Percentiles rank a stretch among this genome's conserved stretches.
These are phyloP conservation scores for Trichophyton verrucosum DNA, from an alignment of 2,329 filamentous ascomycete genomes.

Conservation along the genomic window DNA sequence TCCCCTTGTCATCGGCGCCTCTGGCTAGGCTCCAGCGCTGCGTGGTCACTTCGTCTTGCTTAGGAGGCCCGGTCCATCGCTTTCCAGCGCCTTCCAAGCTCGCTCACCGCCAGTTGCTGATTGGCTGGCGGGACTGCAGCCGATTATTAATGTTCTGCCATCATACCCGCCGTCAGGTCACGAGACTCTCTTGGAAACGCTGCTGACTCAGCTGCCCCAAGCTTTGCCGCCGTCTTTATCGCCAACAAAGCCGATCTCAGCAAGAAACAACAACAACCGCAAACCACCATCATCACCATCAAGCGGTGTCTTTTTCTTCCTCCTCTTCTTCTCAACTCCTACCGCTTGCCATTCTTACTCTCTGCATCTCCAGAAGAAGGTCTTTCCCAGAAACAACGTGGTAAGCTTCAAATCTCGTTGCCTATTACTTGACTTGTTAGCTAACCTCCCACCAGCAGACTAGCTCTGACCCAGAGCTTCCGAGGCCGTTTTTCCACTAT, in stretches of 20 bases:
- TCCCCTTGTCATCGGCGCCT: not conserved
- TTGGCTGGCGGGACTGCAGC: slow-evolving; percentile 5
- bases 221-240: not conserved
- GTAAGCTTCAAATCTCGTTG: not conserved
- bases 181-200: not conserved
- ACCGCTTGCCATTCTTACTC: not conserved
- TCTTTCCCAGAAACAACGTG: not conserved
- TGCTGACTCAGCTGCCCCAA: slow-evolving; percentile 7
- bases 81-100: slow-evolving; percentile 12
- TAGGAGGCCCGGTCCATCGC: slow-evolving; percentile 4
- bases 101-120: slow-evolving; percentile 1
- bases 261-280: slow-evolving; percentile 1
- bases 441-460: not conserved
- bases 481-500: slow-evolving; percentile 13
- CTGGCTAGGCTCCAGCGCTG: slow-evolving; percentile 4
- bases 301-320: not conserved
- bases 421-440: not conserved
- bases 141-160: not conserved
- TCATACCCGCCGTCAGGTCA: slow-evolving; percentile 2
- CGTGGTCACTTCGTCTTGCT: slow-evolving; percentile 1
- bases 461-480: not conserved
- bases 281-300: not conserved
- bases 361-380: not conserved
- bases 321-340: slow-evolving; percentile 8
- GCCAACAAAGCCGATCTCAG: slow-evolving; percentile 3